A percentile compares a stretch with the other conserved stretches of the same genome.
Conservation (phyloP, 768 basidiomycete species). For the Mycena vitilis region DNA sequence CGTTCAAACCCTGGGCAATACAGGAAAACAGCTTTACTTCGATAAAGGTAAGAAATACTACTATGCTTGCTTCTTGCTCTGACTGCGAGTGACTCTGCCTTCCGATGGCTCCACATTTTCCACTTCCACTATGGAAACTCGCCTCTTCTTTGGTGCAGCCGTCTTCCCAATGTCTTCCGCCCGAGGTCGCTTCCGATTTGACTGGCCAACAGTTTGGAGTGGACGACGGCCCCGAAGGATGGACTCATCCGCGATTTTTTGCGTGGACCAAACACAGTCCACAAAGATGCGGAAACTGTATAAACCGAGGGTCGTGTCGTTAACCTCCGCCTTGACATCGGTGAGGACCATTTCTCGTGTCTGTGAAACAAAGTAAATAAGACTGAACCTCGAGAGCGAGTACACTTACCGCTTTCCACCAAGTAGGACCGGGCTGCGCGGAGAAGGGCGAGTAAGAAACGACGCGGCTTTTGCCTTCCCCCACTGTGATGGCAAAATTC, state of each 20-base stretch:
- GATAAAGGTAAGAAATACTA: no score
- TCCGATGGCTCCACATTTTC: no score
- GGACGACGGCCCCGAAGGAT: no score
- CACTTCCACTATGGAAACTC: no score
- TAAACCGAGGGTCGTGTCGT: conserved; percentile 1
- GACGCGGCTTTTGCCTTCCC: not conserved
- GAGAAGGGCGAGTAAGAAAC: conserved; percentile 7
- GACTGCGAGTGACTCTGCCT: no score
- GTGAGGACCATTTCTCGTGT: not conserved
- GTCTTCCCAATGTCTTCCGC: no score
- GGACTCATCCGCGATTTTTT: not conserved
- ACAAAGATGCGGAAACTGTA: conserved; percentile 12
- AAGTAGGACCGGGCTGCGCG: not conserved
- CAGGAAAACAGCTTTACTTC: no score
- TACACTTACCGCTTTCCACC: not conserved
- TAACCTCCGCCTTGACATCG: conserved; percentile 7
- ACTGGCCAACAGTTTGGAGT: no score
- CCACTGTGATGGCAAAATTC: not conserved
- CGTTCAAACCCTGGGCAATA: no score
- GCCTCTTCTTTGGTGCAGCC: no score
- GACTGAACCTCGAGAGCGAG: not conserved
- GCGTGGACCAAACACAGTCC: conserved; percentile 5
- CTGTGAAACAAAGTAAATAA: not conserved
- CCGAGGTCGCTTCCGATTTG: no score
- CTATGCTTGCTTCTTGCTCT: no score